Base-by-base conservation (phyloP, 2,329 filamentous ascomycete species). In the Cercospora canescens region DNA sequence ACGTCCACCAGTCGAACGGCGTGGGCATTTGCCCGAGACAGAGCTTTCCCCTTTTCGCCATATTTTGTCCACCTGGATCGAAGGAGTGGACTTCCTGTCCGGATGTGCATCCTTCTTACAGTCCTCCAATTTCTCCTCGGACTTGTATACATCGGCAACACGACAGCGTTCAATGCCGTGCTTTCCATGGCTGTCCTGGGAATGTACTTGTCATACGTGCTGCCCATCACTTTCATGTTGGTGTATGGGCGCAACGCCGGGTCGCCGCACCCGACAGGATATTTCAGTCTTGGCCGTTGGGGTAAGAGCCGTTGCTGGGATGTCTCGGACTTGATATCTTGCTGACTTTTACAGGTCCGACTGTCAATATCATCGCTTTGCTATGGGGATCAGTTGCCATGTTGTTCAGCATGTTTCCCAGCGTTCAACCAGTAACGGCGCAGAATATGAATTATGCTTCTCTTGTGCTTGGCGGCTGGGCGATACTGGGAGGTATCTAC, bases 341-440 rank as follows among this genome's bases (percentile, higher is more conserved):
- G 41, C 64, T 66, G 16, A 66, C 34, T 50, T 24, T 32, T 16
- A 7, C 45, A 63, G 66, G 66, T 32, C 56, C 66, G 4, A 59
- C 75, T 1, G 56, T 79, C 41, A 85, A 85, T 30, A n/a, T 78
- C 0, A 62, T 83, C 6, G 77, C 81, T 0, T 72, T 81, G 16
- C 62, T 78, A 1, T 86, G 82, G 81, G 77, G 84, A 21, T 50
- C 77, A 0, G 66, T 85, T 6, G 80, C 80, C 0, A 79, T 82
- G 37, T 66, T 83, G 1, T 82, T 85, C 45, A 82, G 82, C 69
- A 81, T 81, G 74, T 82, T 82, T 75, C 80, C 80, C 2, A 77
- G 79, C 9, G 71, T 74, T 32, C 77, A 77, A 56, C 80, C 80
- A 4, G 78, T 82, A 24, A 79, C 73, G 4, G 63, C 76, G 1